A percentile compares a stretch with the other conserved stretches of the same genome.
These are phyloP conservation scores for Eutypa lata DNA, from an alignment of 2,329 filamentous ascomycete genomes.

Conservation along the genomic window DNA sequence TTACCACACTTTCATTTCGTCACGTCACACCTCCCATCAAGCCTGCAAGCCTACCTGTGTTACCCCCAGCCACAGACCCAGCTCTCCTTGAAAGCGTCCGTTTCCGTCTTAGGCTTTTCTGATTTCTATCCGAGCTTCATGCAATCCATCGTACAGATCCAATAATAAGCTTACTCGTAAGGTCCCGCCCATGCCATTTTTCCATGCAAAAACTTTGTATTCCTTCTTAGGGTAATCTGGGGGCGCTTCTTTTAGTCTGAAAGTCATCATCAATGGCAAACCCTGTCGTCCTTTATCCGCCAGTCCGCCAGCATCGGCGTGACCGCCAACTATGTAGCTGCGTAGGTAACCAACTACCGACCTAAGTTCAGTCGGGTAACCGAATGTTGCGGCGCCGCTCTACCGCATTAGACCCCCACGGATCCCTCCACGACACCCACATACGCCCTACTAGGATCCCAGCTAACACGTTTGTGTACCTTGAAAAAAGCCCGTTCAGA, in stretches of 20 bases:
- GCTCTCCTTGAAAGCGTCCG: background rate
- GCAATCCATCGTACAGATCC: background rate
- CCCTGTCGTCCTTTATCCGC: background rate
- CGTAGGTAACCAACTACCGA: no score
- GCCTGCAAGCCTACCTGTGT: constrained; percentile 8
- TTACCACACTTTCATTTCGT: no score
- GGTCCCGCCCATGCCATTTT: background rate
- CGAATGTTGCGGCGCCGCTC: no score
- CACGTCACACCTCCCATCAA: constrained; percentile 1
- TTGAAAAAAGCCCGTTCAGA: background rate
- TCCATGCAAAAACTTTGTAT: no score
- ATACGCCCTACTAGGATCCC: background rate
- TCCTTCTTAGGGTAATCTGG: no score
- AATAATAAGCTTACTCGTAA: background rate
- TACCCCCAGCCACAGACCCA: background rate
- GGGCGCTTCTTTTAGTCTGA: background rate
- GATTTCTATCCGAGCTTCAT: background rate
- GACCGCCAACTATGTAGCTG: background rate
- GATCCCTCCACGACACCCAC: background rate
- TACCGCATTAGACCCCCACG: background rate
- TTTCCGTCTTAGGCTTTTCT: background rate
- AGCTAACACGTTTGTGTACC: background rate
- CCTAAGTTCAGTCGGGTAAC: no score
- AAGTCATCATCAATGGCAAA: background rate
- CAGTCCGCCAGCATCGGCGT: background rate